A percentile compares a stretch with the other conserved stretches of the same genome.
These are phyloP conservation scores for Tricholoma matsutake DNA, from an alignment of 768 basidiomycete genomes.

Conservation along the genomic window DNA sequence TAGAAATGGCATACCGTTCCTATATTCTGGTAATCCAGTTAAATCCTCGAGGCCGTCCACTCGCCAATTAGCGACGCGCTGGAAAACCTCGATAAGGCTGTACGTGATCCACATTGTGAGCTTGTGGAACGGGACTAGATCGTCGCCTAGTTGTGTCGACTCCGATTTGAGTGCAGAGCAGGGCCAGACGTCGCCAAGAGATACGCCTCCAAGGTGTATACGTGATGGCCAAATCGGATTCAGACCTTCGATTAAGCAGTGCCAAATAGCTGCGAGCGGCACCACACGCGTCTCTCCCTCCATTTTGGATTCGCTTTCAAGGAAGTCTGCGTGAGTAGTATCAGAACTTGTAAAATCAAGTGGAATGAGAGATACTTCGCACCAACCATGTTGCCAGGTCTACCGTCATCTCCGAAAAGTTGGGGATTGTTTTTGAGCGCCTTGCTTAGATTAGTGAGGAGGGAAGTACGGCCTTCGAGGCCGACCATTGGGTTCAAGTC, in stretches of 20 bases:
- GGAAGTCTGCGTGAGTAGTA: slow-evolving; percentile 50
- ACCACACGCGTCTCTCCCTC: slow-evolving; percentile 44
- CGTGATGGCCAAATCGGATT: slow-evolving; percentile 89
- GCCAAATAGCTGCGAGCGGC: slow-evolving; percentile 78
- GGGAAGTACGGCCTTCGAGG: slow-evolving; percentile 77
- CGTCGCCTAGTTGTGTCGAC: slow-evolving; percentile 47
- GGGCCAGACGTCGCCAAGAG: slow-evolving; percentile 94
- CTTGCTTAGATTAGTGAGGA: slow-evolving; percentile 68
- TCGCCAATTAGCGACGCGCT: slow-evolving; percentile 73
- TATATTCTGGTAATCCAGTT: slow-evolving; percentile 94
- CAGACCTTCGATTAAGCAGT: slow-evolving; percentile 75
- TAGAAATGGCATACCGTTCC: slow-evolving; percentile 59
- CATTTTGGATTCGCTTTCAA: slow-evolving; percentile 51
- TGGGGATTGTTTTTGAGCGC: slow-evolving; percentile 64
- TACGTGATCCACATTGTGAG: slow-evolving; percentile 94
- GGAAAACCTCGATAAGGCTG: slow-evolving; percentile 80
- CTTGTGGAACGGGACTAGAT: slow-evolving; percentile 94
- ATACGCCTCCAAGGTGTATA: slow-evolving; percentile 57
- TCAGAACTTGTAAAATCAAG: background rate
- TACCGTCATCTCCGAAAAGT: slow-evolving; percentile 69
- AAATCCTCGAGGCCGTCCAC: slow-evolving; percentile 81
- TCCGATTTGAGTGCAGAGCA: slow-evolving; percentile 49
- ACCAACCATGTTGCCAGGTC: slow-evolving; percentile 87
- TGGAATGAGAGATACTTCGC: slow-evolving; percentile 9
- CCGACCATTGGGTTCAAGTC: slow-evolving; percentile 85